Evolutionary conservation across 148 eudicot species (phyloP), one percentile per base, ranked within the genome.

Genomic region (Polygonum aviculare): DNA sequence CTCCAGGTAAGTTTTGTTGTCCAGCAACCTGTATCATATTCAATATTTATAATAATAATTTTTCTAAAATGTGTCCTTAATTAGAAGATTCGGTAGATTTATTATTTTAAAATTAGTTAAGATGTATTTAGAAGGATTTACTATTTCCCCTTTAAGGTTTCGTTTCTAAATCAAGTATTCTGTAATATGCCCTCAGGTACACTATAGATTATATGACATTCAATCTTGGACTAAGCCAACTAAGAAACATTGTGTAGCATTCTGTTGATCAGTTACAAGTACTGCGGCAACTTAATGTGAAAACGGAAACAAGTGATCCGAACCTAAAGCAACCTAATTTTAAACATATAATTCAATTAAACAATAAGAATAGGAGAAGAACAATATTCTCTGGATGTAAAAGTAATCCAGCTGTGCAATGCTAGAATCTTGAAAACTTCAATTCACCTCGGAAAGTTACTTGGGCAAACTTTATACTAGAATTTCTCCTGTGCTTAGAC

Each of bases 1-100:
- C 69, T 96, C 98, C 78, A 91, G 98, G 99, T 96, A 84, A 47
- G 81, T 74, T 75, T 74, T 55, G 33, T 55, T 79, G 12, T 45
- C 35, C 21, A 38, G 45, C 72, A 67, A 67, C 45, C 15, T 21
- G 26, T 60, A 21, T 15, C 35, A 26, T 33, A 36, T 60, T 22
- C 12, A 11, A 22, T 22, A n/a, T 55, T n/a, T 55, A 4, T 21
- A 2, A 33, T 12, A 31, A 31, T 31, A 26, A 26, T 26, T 26
- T 26, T 26, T 26, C 31, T 26, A 26, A 26, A 26, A 26, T 26
- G 31, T 26, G 31, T 26, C 31, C 31, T 26, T 0, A 26, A 26
- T 26, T 26, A 26, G 31, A 26, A 26, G 31, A 26, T 26, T 26
- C 1, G 31, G 31, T 26, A 26, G 31, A 26, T 26, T 26, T 26